Conservation (phyloP, 441 rosid genomes). For the Pelargonium fulgidum region DNA sequence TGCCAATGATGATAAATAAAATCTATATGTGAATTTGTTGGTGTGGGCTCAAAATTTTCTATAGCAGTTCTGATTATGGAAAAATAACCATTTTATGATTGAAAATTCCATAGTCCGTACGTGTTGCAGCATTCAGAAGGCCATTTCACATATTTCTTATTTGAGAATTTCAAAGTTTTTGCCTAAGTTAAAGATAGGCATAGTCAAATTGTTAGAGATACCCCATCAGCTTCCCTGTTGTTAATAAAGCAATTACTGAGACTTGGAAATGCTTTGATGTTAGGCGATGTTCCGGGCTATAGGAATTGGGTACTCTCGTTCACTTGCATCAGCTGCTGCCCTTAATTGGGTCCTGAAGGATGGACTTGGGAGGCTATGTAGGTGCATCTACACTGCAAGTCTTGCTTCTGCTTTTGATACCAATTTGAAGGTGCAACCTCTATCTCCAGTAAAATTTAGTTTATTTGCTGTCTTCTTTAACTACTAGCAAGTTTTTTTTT, state of each 20-base stretch:
- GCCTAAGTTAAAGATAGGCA: neutral
- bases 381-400: conserved; percentile 91
- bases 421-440: conserved; percentile 62
- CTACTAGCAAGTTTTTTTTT: conserved; percentile 5
- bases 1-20: neutral
- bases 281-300: conserved; percentile 93
- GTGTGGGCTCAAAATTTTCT: neutral
- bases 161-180: neutral
- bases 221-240: neutral
- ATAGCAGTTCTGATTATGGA: neutral
- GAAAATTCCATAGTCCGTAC: neutral
- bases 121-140: neutral
- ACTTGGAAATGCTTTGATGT: conserved; percentile 18
- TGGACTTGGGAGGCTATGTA: conserved; percentile 78
- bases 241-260: conserved; percentile 11
- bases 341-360: conserved; percentile 89
- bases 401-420: conserved; percentile 86
- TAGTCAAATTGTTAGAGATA: neutral
- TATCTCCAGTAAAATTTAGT: neutral
- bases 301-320: conserved; percentile 75
- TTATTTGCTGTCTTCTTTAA: conserved; percentile 2
- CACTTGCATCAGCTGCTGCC: conserved; percentile 88
- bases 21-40: neutral
- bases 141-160: neutral
- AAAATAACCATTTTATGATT: neutral